These are phyloP conservation scores for Diplogelasinospora grovesii DNA, from an alignment of 495 filamentous ascomycete genomes.

Conservation along the genomic window DNA sequence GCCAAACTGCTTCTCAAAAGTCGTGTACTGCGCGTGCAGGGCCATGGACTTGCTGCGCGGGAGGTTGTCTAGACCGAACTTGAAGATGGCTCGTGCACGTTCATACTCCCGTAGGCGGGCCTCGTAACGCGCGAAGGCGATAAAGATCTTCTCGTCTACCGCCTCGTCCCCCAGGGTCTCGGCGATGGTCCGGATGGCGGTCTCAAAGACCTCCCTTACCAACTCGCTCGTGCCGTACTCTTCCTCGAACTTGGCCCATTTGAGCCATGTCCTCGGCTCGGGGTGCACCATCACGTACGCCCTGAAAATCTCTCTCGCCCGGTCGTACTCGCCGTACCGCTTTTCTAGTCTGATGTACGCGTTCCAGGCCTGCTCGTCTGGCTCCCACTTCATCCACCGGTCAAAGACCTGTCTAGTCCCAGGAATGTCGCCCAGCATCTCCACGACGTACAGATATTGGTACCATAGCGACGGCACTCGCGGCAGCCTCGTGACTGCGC, in stretches of 20 bases:
- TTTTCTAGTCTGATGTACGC: conserved; percentile 97
- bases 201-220: conserved; percentile 87
- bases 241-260: conserved; percentile 96
- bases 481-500: conserved; percentile 87
- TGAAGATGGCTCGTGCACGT: conserved; percentile 92
- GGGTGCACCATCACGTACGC: conserved; percentile 91
- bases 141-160: conserved; percentile 92
- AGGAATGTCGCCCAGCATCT: conserved; percentile 87
- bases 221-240: conserved; percentile 85
- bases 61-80: conserved; percentile 88
- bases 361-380: conserved; percentile 90
- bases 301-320: conserved; percentile 80
- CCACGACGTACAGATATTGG: conserved; percentile 98
- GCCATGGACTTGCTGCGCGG: conserved; percentile 77
- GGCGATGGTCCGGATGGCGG: conserved; percentile 82
- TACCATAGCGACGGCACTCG: conserved; percentile 95
- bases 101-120: conserved; percentile 92
- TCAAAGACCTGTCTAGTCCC: conserved; percentile 95
- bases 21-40: conserved; percentile 89
- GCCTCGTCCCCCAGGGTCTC: conserved; percentile 92
- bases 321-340: conserved; percentile 80
- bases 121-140: conserved; percentile 87
- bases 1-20: conserved; percentile 96
- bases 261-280: conserved; percentile 95
- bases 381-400: conserved; percentile 97